Conservation (phyloP, 352 stramenopile genomes). For the Ophiocytium majus region DNA sequence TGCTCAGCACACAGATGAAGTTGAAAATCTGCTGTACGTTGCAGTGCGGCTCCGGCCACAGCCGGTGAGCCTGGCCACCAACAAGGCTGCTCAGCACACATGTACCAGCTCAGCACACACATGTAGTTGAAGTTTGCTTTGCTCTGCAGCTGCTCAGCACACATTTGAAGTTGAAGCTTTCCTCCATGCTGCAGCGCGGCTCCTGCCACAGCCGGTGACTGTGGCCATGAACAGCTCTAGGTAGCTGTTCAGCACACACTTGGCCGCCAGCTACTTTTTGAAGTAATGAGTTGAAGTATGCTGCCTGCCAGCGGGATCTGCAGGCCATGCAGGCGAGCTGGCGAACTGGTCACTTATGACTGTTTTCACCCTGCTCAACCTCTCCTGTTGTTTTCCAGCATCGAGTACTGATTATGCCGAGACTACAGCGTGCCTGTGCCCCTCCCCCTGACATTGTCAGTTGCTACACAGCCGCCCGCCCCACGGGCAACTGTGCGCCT, state of each 20-base stretch:
- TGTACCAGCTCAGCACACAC: background rate
- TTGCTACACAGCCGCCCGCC: background rate
- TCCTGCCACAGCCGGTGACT: background rate
- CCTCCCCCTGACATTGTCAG: too few species aligned
- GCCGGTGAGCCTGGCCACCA: background rate
- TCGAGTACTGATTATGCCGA: too few species aligned
- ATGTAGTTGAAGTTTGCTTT: background rate
- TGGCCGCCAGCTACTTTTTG: too few species aligned
- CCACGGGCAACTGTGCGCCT: background rate
- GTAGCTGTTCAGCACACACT: background rate
- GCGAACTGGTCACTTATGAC: too few species aligned
- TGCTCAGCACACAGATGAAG: background rate
- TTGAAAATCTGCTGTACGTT: background rate
- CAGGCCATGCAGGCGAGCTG: too few species aligned
- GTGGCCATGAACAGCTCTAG: background rate
- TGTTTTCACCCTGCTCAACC: too few species aligned
- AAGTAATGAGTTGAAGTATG: too few species aligned
- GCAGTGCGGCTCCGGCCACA: background rate
- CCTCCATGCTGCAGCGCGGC: background rate
- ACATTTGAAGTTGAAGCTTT: too few species aligned
- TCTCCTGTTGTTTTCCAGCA: too few species aligned
- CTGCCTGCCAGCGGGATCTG: too few species aligned
- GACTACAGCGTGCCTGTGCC: too few species aligned
- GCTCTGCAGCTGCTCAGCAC: too few species aligned
- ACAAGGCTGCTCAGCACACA: background rate